Base-by-base conservation (phyloP, 2,329 filamentous ascomycete genomes). In the Hymenoscyphus infarciens region DNA sequence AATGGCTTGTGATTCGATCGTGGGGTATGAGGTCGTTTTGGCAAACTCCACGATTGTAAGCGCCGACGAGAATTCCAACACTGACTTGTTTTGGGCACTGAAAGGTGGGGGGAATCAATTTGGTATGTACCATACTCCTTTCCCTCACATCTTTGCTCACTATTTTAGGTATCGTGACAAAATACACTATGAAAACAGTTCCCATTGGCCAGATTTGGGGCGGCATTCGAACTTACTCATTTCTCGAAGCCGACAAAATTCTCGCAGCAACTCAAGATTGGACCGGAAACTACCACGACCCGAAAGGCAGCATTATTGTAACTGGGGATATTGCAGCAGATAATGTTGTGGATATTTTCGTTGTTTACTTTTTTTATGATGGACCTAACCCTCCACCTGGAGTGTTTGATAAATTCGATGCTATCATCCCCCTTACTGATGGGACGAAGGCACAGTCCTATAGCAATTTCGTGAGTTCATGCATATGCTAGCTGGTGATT, bases 261-360 rank as follows among this genome's bases (percentile, higher is more conserved):
- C 74, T 84, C 13, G 72, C 73, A 2, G 82, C 81, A 1, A 73
- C 82, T 3, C 78, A 80, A 25, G 80, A 85, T 71, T 86, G 86
- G 67, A 83, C 83, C 5, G 78, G 81, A 67, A 77, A 87, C 72
- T 83, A 85, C 69, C 75, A 78, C 0, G 66, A 77, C n/a, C 67
- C 68, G 15, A 73, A 72, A 59, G 71, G 72, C 1, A 73, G 71
- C 19, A 69, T 77, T 35, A 74, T 76, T 49, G 54, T 72, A 16
- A 70, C 71, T 1, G 65, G 68, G 2, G 22, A 70, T 15, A 63
- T 69, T 4, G 55, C 68, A 16, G 31, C 70, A 3, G 65, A 65
- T 4, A 66, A 61, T 22, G 61, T 70, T 11, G 29, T 66, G 10
- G 63, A 67, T 56, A 57, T 70, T 16, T 70, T 69, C 19, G 61